These are phyloP conservation scores for Phytophthora ohioensis DNA, from an alignment of 352 stramenopile genomes.

Conservation along the genomic window DNA sequence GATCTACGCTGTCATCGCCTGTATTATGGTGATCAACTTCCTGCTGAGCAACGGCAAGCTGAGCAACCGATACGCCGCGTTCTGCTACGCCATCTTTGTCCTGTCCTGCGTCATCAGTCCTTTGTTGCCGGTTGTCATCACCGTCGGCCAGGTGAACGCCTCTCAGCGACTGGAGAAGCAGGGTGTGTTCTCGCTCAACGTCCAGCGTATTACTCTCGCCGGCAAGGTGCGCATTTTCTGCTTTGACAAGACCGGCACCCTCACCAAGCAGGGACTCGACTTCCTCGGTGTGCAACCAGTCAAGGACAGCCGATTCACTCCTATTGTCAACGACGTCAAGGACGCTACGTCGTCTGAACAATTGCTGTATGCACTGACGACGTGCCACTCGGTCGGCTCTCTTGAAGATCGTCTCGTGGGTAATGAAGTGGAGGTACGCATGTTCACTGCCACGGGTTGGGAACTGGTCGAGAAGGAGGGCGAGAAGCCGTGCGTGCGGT, in stretches of 20 bases:
- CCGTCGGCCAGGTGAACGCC: slow-evolving; percentile 86
- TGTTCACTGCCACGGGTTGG: slow-evolving; percentile 73
- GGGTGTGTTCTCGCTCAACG: slow-evolving; percentile 85
- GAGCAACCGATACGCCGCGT: slow-evolving; percentile 43
- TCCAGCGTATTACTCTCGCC: slow-evolving; percentile 83
- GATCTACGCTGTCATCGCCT: slow-evolving; percentile 65
- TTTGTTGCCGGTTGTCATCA: slow-evolving; percentile 89
- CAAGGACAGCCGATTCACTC: slow-evolving; percentile 32
- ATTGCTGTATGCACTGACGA: slow-evolving; percentile 72
- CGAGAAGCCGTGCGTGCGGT: slow-evolving; percentile 52
- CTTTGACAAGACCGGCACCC: slow-evolving; percentile 95
- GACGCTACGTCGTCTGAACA: slow-evolving; percentile 44
- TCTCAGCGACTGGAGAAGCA: slow-evolving; percentile 76
- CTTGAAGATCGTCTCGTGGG: slow-evolving; percentile 80
- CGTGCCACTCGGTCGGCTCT: slow-evolving; percentile 86
- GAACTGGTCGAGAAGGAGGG: slow-evolving; percentile 63
- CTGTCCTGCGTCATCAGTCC: slow-evolving; percentile 73
- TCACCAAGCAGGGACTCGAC: slow-evolving; percentile 91
- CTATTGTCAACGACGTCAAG: slow-evolving; percentile 60
- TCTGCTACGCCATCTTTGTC: slow-evolving; percentile 80
- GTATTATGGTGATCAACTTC: slow-evolving; percentile 72
- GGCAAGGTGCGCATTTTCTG: slow-evolving; percentile 91
- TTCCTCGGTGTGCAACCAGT: slow-evolving; percentile 57
- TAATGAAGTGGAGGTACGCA: slow-evolving; percentile 83
- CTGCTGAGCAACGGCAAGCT: slow-evolving; percentile 56